Base-by-base conservation (phyloP, 1,284 basidiomycete species). In the Pseudozyma sp. region DNA sequence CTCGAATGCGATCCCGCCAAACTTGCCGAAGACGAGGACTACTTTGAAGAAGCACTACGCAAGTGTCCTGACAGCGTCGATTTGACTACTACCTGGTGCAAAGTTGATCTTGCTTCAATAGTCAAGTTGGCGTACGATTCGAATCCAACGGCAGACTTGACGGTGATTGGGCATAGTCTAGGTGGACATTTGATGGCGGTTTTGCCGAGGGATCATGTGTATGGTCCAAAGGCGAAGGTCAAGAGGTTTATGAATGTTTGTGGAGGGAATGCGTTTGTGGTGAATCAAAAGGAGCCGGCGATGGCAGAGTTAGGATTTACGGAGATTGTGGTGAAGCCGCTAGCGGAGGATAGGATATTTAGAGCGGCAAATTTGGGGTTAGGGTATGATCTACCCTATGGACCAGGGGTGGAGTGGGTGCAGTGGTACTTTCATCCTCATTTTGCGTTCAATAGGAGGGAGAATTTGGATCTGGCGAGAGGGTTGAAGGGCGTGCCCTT, bases 391-490 rank as follows among this genome's bases (percentile, higher is more conserved):
- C 57, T 80, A 19, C 79, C 79, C 0, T 76, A 76, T 36, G 78
- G 78, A 8, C 73, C 75, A 0, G 79, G 79, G 3, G 35, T 61
- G 8, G 79, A 80, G 25, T 80, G 79, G 79, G 54, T 72, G 1
- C 64, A 70, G 13, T 80, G 79, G 79, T 79, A 72, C 70, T 75
- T 68, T 31, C 77, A 78, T 34, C 66, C 77, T 1, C 77, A 71
- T 56, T 80, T 80, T 54, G 70, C 70, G n/a, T 74, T 80, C 38
- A 61, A 73, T 18, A 42, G 69, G 1, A 59, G 44, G 14, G 66
- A 67, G 19, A 76, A 80, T 47, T 47, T 78, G 47, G 48, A 66
- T 40, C 64, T 72, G 6, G 77, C 68, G 3, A 42, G 76, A 18
- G 57, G 51, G 5, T 59, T 75, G 42, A 58, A 62, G 25, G 62